Percentiles rank a stretch among this genome's conserved stretches.
These are phyloP conservation scores for Chimonanthus praecox DNA, from an alignment of 164 flowering plant species.

Conservation along the genomic window DNA sequence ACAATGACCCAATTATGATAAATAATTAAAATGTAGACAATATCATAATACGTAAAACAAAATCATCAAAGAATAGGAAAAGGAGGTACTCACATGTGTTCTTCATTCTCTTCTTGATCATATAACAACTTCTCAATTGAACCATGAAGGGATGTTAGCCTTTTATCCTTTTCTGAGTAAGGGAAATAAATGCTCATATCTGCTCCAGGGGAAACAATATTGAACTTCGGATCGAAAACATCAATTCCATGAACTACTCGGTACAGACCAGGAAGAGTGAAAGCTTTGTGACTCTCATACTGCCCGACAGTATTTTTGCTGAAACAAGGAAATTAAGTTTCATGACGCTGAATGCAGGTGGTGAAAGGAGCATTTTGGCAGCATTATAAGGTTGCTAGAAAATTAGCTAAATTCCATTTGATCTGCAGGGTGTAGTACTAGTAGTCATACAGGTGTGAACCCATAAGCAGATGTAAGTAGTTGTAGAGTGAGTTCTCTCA, in stretches of 20 bases:
- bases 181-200: slow-evolving; percentile 87
- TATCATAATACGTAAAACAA: neutral
- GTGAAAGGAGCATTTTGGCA: neutral
- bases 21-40: neutral
- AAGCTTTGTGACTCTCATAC: slow-evolving; percentile 88
- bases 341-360: neutral
- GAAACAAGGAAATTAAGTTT: slow-evolving; percentile 19
- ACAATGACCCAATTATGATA: no score
- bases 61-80: neutral
- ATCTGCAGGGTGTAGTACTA: no score
- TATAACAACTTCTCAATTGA: slow-evolving; percentile 69
- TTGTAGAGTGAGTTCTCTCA: no score
- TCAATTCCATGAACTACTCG: slow-evolving; percentile 96
- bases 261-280: slow-evolving; percentile 87
- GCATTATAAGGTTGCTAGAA: neutral
- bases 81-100: slow-evolving; percentile 55
- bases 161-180: slow-evolving; percentile 48
- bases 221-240: slow-evolving; percentile 98
- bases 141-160: slow-evolving; percentile 75
- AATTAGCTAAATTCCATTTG: neutral
- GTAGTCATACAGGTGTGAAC: no score
- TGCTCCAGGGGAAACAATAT: slow-evolving; percentile 96
- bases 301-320: slow-evolving; percentile 92
- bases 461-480: no score
- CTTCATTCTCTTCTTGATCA: slow-evolving; percentile 74